phyloP scores from a whole-genome alignment of 345 rosid genomes.

The Eucalyptus dawsonii region DNA sequence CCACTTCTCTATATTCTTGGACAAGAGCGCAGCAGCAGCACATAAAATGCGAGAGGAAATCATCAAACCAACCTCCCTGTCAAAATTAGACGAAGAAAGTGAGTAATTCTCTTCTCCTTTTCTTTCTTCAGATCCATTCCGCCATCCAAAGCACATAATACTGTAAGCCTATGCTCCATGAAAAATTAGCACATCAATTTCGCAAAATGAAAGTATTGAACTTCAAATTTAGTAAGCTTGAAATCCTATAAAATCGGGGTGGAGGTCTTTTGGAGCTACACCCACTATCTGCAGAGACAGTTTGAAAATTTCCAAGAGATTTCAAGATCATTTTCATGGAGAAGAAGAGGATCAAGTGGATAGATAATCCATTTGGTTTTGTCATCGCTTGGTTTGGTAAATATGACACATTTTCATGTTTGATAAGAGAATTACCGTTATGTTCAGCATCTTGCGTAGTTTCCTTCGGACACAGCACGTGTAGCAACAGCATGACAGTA shows the following conservation, averaged over 20 bases:
- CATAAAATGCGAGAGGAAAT: constrained; percentile 93
- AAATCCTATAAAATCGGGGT: background rate
- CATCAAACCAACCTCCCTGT: constrained; percentile 90
- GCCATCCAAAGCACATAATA: background rate
- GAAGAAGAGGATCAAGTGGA: background rate
- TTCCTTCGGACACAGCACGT: constrained; percentile 93
- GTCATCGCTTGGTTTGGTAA: background rate
- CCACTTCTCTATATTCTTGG: constrained; percentile 96
- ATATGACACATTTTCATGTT: background rate
- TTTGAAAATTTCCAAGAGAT: background rate
- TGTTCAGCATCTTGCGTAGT: constrained; percentile 73
- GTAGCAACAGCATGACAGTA: constrained; percentile 96
- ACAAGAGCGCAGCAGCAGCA: constrained; percentile 99
- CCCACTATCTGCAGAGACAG: background rate
- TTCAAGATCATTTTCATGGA: background rate
- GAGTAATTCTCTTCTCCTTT: background rate
- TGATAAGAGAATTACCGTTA: constrained; percentile 39
- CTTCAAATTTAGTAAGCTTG: background rate
- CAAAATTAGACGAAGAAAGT: background rate
- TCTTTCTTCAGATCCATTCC: background rate
- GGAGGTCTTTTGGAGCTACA: background rate
- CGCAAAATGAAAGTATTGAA: background rate
- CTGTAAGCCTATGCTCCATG: no score
- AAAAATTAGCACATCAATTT: background rate
- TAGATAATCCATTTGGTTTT: background rate